Percentiles rank a stretch among this genome's conserved stretches.
Evolutionary conservation across 805 yeast species (phyloP).

Genomic region (Yarrowia yakushimensis): DNA sequence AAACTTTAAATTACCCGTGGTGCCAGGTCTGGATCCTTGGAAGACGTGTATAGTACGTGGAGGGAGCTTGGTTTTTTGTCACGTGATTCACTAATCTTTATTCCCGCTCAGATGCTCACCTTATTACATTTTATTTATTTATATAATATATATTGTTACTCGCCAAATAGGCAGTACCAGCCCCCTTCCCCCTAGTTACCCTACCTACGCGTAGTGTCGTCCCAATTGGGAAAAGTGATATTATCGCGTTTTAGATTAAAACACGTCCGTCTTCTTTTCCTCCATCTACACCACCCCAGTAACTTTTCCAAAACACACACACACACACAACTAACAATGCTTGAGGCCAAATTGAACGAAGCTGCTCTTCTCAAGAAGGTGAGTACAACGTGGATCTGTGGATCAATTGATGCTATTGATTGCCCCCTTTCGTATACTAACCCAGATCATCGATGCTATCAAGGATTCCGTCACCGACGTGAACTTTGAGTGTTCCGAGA

Average conservation of each 20-base stretch:
- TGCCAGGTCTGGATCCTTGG: too few species aligned
- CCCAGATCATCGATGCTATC: slow-evolving; percentile 78
- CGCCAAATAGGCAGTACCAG: too few species aligned
- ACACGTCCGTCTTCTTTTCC: slow-evolving; percentile 5
- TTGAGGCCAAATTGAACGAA: slow-evolving; percentile 95
- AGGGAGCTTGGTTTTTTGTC: too few species aligned
- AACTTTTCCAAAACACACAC: not conserved
- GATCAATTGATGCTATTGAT: too few species aligned
- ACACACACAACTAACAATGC: slow-evolving; percentile 48
- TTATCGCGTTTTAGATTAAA: slow-evolving; percentile 17
- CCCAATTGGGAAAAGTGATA: slow-evolving; percentile 22
- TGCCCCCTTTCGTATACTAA: not conserved
- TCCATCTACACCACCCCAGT: not conserved
- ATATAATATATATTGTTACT: too few species aligned
- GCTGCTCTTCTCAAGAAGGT: slow-evolving; percentile 84
- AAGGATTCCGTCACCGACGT: slow-evolving; percentile 93
- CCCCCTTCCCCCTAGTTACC: not conserved
- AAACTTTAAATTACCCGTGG: too few species aligned
- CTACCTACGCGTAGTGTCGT: slow-evolving; percentile 8
- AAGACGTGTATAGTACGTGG: too few species aligned
- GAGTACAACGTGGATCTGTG: slow-evolving; percentile 27
- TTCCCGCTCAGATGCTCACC: too few species aligned
- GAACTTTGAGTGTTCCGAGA: slow-evolving; percentile 94
- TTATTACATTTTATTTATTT: too few species aligned
- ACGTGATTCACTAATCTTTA: too few species aligned